Evolutionary conservation across 305 asterid genomes (phyloP).

Genomic region (Plantago lanceolata): DNA sequence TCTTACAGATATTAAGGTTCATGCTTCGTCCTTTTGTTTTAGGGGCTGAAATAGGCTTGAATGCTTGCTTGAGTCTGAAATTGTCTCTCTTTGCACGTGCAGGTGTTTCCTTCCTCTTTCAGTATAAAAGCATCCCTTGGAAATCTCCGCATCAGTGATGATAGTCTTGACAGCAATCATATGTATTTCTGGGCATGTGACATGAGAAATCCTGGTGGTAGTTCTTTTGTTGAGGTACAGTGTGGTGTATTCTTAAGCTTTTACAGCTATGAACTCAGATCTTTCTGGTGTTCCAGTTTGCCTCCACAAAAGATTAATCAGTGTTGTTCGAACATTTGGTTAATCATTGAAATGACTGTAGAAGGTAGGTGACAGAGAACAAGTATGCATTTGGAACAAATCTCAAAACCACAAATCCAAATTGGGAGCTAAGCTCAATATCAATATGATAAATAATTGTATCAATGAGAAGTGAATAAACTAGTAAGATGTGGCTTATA

Average conservation of each 20-base stretch:
- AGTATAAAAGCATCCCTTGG: constrained; percentile 93
- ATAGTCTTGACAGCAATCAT: constrained; percentile 71
- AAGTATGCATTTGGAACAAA: too few species aligned
- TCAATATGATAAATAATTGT: too few species aligned
- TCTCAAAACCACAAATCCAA: too few species aligned
- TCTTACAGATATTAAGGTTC: constrained; percentile 81
- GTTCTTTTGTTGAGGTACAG: constrained; percentile 88
- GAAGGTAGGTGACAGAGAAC: too few species aligned
- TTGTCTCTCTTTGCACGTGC: constrained; percentile 23
- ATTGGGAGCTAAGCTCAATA: too few species aligned
- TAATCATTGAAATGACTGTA: too few species aligned
- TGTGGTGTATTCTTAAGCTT: constrained; percentile 12
- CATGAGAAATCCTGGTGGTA: constrained; percentile 98
- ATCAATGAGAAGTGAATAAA: too few species aligned
- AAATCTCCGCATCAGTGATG: constrained; percentile 89
- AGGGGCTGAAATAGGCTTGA: constrained; percentile 18
- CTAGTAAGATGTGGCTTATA: too few species aligned
- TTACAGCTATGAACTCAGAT: constrained; percentile 7
- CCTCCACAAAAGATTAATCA: too few species aligned
- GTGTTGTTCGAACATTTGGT: too few species aligned
- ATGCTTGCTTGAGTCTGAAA: constrained; percentile 24
- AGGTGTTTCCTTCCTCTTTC: constrained; percentile 95
- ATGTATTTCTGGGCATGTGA: constrained; percentile 96
- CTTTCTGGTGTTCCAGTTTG: not conserved
- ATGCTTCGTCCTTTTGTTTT: constrained; percentile 20